Conservation (phyloP, 2,329 filamentous ascomycete genomes). For the Aspergillus neoniger region DNA sequence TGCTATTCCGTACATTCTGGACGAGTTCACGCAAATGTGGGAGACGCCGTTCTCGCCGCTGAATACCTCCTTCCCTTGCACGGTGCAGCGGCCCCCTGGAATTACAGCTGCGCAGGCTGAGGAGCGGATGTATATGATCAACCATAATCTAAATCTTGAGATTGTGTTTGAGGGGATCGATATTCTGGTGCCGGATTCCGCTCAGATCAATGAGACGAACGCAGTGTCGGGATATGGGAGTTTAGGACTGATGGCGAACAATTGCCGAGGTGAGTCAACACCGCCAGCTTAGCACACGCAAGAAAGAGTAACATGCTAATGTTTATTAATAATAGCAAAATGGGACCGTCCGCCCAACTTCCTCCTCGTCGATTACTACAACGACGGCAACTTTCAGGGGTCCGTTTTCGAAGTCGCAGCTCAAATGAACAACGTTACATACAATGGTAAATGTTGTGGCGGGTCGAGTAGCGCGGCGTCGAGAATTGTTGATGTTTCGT, state of each 20-base stretch:
- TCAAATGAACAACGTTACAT: constrained; percentile 70
- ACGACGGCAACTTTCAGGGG: constrained; percentile 66
- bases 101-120: constrained; percentile 56
- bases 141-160: constrained; percentile 86
- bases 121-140: constrained; percentile 75
- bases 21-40: constrained; percentile 87
- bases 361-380: constrained; percentile 84
- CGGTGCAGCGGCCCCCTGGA: constrained; percentile 71
- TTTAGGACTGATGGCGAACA: constrained; percentile 63
- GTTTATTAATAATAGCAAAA: constrained; percentile 31
- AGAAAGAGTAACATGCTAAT: background rate
- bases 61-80: constrained; percentile 72
- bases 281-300: too few species aligned
- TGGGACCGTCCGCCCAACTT: constrained; percentile 76
- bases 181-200: constrained; percentile 71
- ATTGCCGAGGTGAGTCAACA: constrained; percentile 56
- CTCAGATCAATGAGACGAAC: constrained; percentile 73
- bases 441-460: constrained; percentile 52
- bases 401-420: constrained; percentile 78
- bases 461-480: background rate
- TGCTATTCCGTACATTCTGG: constrained; percentile 81
- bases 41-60: constrained; percentile 83
- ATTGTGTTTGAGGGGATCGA: constrained; percentile 65
- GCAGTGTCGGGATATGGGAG: constrained; percentile 66
- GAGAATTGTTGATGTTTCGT: background rate